Evolutionary conservation across 805 yeast genomes (phyloP).

Genomic region (Citeromyces nyonsensis): DNA sequence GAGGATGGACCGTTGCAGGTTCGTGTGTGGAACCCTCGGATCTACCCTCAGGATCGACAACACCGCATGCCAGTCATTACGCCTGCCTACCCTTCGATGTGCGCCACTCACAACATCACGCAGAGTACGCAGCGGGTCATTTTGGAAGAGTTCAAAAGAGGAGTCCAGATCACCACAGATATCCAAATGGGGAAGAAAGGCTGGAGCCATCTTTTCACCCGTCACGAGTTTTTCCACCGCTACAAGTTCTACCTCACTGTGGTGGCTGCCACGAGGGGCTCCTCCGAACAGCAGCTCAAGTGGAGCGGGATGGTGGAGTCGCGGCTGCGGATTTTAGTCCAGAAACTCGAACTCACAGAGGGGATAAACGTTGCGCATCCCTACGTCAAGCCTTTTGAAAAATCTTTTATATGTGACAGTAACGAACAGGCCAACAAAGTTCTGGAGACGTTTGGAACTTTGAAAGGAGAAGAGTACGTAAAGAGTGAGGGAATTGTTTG

Average conservation of each 20-base stretch:
- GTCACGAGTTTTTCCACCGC: slow-evolving; percentile 68
- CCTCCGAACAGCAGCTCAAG: slow-evolving; percentile 69
- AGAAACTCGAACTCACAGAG: slow-evolving; percentile 62
- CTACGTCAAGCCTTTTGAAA: slow-evolving; percentile 60
- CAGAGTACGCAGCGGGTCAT: slow-evolving; percentile 78
- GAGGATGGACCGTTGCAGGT: slow-evolving; percentile 97
- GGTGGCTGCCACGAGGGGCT: slow-evolving; percentile 59
- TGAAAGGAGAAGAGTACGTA: slow-evolving; percentile 27
- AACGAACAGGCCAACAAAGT: slow-evolving; percentile 21
- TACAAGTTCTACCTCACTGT: slow-evolving; percentile 82
- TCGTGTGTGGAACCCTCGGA: slow-evolving; percentile 89
- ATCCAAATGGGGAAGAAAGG: slow-evolving; percentile 43
- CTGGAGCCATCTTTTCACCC: slow-evolving; percentile 67
- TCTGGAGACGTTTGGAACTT: slow-evolving; percentile 33
- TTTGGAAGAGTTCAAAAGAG: slow-evolving; percentile 65
- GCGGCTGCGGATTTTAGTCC: slow-evolving; percentile 66
- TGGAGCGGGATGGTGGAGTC: slow-evolving; percentile 94
- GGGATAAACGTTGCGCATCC: slow-evolving; percentile 85
- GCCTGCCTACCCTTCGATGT: slow-evolving; percentile 97
- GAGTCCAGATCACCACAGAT: slow-evolving; percentile 52
- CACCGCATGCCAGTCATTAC: slow-evolving; percentile 97
- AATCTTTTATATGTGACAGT: slow-evolving; percentile 23
- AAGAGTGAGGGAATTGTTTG: slow-evolving; percentile 9
- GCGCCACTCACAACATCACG: slow-evolving; percentile 94
- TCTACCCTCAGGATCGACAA: slow-evolving; percentile 77